Percentiles rank a stretch among this genome's conserved stretches.
Conservation (phyloP, 2,329 filamentous ascomycete species). For the Coleophoma crateriformis region DNA sequence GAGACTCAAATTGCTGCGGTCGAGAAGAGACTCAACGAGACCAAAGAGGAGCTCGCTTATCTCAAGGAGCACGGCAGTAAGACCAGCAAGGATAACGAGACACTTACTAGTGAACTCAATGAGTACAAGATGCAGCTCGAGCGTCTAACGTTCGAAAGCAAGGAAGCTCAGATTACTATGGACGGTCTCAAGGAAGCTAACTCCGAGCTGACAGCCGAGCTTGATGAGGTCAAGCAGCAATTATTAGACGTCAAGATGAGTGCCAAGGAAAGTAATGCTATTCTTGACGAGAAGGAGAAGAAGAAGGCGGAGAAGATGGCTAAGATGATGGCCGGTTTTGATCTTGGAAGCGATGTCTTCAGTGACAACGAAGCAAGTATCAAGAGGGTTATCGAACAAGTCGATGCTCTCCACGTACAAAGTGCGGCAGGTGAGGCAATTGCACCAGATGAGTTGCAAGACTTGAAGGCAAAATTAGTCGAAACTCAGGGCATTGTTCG, state of each 20-base stretch:
- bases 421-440: constrained; percentile 74
- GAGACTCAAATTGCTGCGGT: constrained; percentile 74
- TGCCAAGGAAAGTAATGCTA: constrained; percentile 85
- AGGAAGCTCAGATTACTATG: constrained; percentile 96
- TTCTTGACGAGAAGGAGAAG: constrained; percentile 94
- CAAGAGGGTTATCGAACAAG: constrained; percentile 73
- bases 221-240: constrained; percentile 95
- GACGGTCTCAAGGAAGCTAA: constrained; percentile 96
- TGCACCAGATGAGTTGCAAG: constrained; percentile 73
- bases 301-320: constrained; percentile 99
- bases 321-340: constrained; percentile 99
- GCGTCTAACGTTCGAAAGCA: constrained; percentile 90
- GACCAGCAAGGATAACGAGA: constrained; percentile 85
- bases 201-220: constrained; percentile 79
- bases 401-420: constrained; percentile 74
- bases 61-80: constrained; percentile 83
- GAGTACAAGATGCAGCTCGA: constrained; percentile 96
- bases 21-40: constrained; percentile 76
- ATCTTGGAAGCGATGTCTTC: constrained; percentile 87
- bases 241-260: constrained; percentile 94
- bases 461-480: constrained; percentile 71
- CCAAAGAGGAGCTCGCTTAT: constrained; percentile 78
- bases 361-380: constrained; percentile 88
- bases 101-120: constrained; percentile 77
- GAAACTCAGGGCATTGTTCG: constrained; percentile 90